Base-by-base conservation (phyloP, 1,284 basidiomycete genomes). In the Entoloma clypeatum region DNA sequence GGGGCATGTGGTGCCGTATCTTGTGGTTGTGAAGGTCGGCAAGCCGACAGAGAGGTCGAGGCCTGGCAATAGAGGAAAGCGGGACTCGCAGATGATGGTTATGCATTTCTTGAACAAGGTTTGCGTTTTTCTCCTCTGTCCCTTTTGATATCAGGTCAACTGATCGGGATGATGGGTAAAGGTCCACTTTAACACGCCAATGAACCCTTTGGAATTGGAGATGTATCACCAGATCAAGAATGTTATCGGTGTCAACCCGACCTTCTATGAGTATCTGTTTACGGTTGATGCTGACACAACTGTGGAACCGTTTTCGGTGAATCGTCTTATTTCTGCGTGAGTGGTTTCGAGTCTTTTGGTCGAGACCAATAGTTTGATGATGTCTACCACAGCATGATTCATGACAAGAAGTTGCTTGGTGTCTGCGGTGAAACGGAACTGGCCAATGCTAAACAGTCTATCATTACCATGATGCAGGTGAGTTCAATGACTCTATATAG, bases 161-260 rank as follows among this genome's bases (percentile, higher is more conserved):
- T 34, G 30, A 11, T 27, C 26, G 26, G 47, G 22, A 41, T n/a
- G 32, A 19, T 41, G 4, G 39, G 8, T 29, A n/a, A 41, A 94
- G 76, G 95, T 98, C 23, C 95, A 99, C 67, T 99, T 97, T 68
- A 92, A 94, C 59, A 63, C 89, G 13, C 87, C 92, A 0, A 99
- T 99, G 96, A 92, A 86, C 58, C 96, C 94, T 0, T 69, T 96
- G 48, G 95, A 99, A 66, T 71, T 99, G 38, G 95, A 99, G 69
- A 91, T 99, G 63, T 98, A 94, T 61, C 96, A 99, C 62, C 95
- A 99, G 66, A 95, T 99, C 76, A 92, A 96, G 77, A 98, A 99
- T 60, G 92, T 99, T 41, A 98, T 99, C 54, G 95, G 95, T 63
- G 92, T 99, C 56, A 95, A 99, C 63, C 95, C 94, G 7, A 86